A percentile compares a stretch with the other conserved stretches of the same genome.
Evolutionary conservation across 306 rosid species (phyloP).

Genomic region (Boehmeria nivea): DNA sequence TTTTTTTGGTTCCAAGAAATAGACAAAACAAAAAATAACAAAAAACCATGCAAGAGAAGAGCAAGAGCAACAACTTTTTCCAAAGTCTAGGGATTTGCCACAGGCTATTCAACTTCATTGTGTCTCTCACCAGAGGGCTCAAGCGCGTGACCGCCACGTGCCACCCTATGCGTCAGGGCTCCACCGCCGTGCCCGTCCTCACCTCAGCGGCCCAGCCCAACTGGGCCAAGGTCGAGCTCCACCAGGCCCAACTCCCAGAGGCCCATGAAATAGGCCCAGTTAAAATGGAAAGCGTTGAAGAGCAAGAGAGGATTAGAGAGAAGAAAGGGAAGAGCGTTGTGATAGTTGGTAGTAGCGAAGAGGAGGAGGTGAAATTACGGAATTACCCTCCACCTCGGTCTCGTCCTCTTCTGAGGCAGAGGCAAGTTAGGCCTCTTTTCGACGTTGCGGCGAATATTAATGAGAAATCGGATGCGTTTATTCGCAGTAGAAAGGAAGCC

Average conservation of each 20-base stretch:
- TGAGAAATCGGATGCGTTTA: conserved; percentile 30
- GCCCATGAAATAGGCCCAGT: not conserved
- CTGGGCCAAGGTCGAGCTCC: not conserved
- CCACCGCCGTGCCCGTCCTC: not conserved
- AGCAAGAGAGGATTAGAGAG: conserved; percentile 15
- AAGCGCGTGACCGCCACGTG: conserved; percentile 7
- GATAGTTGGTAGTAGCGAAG: not conserved
- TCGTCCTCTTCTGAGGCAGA: not conserved
- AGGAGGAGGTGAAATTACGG: conserved; percentile 3
- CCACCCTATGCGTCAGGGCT: conserved; percentile 9
- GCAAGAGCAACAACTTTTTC: not conserved
- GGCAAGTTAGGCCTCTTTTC: conserved; percentile 18
- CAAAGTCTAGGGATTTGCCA: conserved; percentile 20
- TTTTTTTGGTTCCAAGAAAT: not conserved
- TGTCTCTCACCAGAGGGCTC: not conserved
- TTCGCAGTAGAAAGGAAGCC: conserved; percentile 33
- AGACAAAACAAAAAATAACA: not conserved
- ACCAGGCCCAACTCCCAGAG: not conserved
- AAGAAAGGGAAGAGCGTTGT: conserved; percentile 21
- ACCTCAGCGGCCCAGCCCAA: not conserved
- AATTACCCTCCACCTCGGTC: conserved; percentile 3
- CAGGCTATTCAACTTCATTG: conserved; percentile 21
- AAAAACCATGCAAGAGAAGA: conserved; percentile 21
- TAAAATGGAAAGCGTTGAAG: not conserved
- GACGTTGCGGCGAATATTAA: conserved; percentile 21